phyloP scores from a whole-genome alignment of 2,329 filamentous ascomycete genomes.

The Daldinia eschscholtzii region DNA sequence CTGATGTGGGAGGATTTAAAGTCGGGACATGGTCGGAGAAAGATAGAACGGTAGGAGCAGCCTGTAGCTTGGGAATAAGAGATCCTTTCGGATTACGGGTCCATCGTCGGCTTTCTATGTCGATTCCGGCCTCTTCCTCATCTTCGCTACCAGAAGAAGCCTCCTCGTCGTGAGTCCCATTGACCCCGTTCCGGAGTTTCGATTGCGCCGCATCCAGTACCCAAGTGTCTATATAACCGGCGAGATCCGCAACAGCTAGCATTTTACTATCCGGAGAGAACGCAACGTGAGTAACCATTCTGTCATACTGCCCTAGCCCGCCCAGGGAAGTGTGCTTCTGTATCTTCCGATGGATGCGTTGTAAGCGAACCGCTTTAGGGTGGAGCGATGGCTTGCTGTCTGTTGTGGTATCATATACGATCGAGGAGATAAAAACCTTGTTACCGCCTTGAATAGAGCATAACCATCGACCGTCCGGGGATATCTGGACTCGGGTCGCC shows the following conservation, averaged over 20 bases:
- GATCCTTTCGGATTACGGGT: constrained; percentile 76
- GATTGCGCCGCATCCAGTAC: constrained; percentile 71
- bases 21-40: constrained; percentile 69
- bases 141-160: constrained; percentile 55
- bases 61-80: constrained; percentile 76
- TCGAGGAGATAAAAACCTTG: constrained; percentile 65
- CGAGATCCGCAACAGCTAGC: constrained; percentile 82
- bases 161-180: constrained; percentile 51
- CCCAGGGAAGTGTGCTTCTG: constrained; percentile 70
- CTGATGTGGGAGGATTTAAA: constrained; percentile 46
- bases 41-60: constrained; percentile 74
- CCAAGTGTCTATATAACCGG: constrained; percentile 91
- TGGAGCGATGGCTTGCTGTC: constrained; percentile 57
- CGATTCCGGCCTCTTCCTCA: constrained; percentile 59
- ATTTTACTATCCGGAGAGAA: constrained; percentile 87
- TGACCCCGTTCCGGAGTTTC: constrained; percentile 49
- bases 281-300: constrained; percentile 77
- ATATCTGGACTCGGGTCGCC: constrained; percentile 77
- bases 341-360: constrained; percentile 66
- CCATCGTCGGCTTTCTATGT: constrained; percentile 73
- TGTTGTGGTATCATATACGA: constrained; percentile 54
- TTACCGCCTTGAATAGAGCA: constrained; percentile 73
- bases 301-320: constrained; percentile 80
- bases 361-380: constrained; percentile 62
- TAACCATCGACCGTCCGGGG: constrained; percentile 78